These are phyloP conservation scores for Anastatica hierochuntica DNA, from an alignment of 345 rosid genomes.

Conservation along the genomic window DNA sequence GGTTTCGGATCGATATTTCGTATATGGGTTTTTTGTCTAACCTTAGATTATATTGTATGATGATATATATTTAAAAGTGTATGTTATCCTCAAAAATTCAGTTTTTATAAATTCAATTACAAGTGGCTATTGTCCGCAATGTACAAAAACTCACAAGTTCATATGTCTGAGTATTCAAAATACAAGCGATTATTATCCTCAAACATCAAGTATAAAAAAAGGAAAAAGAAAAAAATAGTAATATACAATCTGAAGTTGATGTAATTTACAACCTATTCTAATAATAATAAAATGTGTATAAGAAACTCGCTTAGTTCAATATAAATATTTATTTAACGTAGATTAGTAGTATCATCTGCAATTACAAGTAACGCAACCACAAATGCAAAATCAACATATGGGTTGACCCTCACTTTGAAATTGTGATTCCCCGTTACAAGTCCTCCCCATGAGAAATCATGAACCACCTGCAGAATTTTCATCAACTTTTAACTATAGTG, in stretches of 20 bases:
- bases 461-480: constrained; percentile 32
- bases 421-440: constrained; percentile 34
- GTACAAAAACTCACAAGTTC: no score
- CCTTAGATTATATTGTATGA: no score
- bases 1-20: no score
- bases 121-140: no score
- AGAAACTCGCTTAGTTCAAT: neutral
- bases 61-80: no score
- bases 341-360: constrained; percentile 8
- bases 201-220: neutral
- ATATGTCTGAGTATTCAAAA: no score
- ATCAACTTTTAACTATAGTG: neutral
- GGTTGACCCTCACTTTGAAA: constrained; percentile 35
- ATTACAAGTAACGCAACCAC: constrained; percentile 28
- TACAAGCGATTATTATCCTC: no score
- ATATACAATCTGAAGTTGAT: constrained; percentile 6
- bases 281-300: neutral
- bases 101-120: no score
- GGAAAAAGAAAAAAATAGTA: neutral
- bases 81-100: no score
- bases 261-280: neutral
- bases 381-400: constrained; percentile 44
- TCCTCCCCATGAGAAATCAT: constrained; percentile 30
- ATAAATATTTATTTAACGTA: neutral
- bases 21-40: no score